These are phyloP conservation scores for Trifolium repens DNA, from an alignment of 306 rosid species.

Conservation along the genomic window DNA sequence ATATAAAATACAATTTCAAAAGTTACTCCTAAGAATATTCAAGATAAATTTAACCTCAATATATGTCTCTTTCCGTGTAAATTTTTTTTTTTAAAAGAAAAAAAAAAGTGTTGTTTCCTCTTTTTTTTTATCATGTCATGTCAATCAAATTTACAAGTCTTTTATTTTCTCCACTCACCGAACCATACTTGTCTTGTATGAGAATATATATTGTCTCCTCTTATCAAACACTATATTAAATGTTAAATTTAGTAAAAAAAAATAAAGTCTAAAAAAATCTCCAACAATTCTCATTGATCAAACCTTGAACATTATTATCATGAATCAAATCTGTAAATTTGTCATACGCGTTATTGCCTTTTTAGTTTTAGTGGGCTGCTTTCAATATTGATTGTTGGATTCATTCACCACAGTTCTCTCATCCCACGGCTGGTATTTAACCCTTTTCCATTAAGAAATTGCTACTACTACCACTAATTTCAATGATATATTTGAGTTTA, in stretches of 20 bases:
- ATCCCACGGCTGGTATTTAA: not conserved
- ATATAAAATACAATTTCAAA: too few relatives aligned
- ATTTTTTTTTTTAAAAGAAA: too few relatives aligned
- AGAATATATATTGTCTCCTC: not conserved
- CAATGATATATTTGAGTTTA: too few relatives aligned
- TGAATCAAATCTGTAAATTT: not conserved
- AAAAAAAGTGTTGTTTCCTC: not conserved
- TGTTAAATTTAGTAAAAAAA: not conserved
- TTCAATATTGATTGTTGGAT: constrained; percentile 20
- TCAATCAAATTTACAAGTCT: not conserved
- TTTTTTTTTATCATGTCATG: too few relatives aligned
- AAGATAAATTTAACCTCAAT: too few relatives aligned
- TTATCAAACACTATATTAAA: constrained; percentile 2
- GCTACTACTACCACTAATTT: too few relatives aligned
- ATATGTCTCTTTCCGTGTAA: too few relatives aligned
- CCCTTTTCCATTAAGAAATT: too few relatives aligned
- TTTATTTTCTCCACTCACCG: not conserved
- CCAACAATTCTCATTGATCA: not conserved
- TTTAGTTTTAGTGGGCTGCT: not conserved
- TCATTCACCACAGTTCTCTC: not conserved
- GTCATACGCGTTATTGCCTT: not conserved
- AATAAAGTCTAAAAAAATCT: not conserved
- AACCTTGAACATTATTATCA: not conserved
- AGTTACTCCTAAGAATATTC: too few relatives aligned
- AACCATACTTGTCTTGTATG: not conserved